phyloP scores from a whole-genome alignment of 805 yeast species.

The Ogataea wickerhamii region DNA sequence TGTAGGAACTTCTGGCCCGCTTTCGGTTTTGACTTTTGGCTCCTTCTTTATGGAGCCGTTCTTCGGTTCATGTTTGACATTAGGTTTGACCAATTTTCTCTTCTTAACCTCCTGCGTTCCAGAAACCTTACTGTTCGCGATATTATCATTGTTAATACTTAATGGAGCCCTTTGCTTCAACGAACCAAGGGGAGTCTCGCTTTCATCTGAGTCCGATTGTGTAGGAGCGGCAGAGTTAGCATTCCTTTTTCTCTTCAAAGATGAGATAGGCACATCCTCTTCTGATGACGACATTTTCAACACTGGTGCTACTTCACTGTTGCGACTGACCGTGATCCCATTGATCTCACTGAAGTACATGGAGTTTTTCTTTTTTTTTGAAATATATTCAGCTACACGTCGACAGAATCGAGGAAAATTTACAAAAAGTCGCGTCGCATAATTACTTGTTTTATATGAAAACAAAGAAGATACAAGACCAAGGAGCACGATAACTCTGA shows the following conservation, averaged over 20 bases:
- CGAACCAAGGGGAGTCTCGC: slow-evolving; percentile 9
- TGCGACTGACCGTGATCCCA: too few species aligned
- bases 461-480: too few species aligned
- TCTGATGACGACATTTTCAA: slow-evolving; percentile 18
- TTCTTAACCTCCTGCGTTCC: slow-evolving; percentile 17
- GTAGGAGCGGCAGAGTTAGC: slow-evolving; percentile 1
- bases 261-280: slow-evolving; percentile 15
- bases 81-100: slow-evolving; percentile 7
- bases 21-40: slow-evolving; percentile 8
- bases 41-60: slow-evolving; percentile 8
- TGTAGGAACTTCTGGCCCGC: slow-evolving; percentile 1
- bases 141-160: neutral
- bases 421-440: slow-evolving; percentile 10
- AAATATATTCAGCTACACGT: too few species aligned
- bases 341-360: too few species aligned
- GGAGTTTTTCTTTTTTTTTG: too few species aligned
- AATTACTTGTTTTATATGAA: neutral
- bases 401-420: too few species aligned
- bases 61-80: neutral
- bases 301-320: neutral
- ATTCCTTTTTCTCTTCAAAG: slow-evolving; percentile 7
- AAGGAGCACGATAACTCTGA: too few species aligned
- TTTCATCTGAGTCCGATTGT: slow-evolving; percentile 12
- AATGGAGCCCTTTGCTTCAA: slow-evolving; percentile 3
- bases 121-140: neutral